A percentile compares a stretch with the other conserved stretches of the same genome.
Evolutionary conservation across 208 protist species (phyloP).

Genomic region (Trypanosoma lewisi): DNA sequence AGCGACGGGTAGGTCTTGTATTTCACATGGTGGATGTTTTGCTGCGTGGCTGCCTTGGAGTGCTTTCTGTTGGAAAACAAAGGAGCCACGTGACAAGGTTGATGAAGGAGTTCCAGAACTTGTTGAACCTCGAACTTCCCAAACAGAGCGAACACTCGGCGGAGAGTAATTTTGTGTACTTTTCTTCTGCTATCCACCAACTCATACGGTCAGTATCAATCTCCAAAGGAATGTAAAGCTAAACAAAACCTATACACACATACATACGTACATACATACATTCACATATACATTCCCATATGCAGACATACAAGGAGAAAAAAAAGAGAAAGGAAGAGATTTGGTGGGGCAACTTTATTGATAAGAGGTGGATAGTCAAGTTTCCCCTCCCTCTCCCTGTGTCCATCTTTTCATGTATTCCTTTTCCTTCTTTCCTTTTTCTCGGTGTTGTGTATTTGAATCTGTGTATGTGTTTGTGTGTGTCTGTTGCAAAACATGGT

Average conservation of each 20-base stretch:
- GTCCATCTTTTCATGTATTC: too few relatives aligned
- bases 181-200: conserved; percentile 73
- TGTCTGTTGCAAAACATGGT: too few relatives aligned
- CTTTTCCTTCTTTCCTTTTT: too few relatives aligned
- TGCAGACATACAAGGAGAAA: background rate
- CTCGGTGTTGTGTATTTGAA: too few relatives aligned
- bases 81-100: conserved; percentile 31
- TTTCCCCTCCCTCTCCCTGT: too few relatives aligned
- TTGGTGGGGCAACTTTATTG: too few relatives aligned
- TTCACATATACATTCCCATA: background rate
- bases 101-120: conserved; percentile 76
- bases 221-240: conserved; percentile 18
- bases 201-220: conserved; percentile 38
- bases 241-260: background rate
- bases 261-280: conserved; percentile 1
- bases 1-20: conserved; percentile 51
- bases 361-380: too few relatives aligned
- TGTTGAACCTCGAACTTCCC: conserved; percentile 81
- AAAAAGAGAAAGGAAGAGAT: too few relatives aligned
- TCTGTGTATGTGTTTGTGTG: too few relatives aligned
- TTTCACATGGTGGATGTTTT: conserved; percentile 88
- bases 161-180: conserved; percentile 90
- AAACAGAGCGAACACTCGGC: conserved; percentile 81
- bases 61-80: conserved; percentile 58
- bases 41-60: conserved; percentile 79